These are phyloP conservation scores for Brassica cretica DNA, from an alignment of 345 rosid species.

Conservation along the genomic window DNA sequence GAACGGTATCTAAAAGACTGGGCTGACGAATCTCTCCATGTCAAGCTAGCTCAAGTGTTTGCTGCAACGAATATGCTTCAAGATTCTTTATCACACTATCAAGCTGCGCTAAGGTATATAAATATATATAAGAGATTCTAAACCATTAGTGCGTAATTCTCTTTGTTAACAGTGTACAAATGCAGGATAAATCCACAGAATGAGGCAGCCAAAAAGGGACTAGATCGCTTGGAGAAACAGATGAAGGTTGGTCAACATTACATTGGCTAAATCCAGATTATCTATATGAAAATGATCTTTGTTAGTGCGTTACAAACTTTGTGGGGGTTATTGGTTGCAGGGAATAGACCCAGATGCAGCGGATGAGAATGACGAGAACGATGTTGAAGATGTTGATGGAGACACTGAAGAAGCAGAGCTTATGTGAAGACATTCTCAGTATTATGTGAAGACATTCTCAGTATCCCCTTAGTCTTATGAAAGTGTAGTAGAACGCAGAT, in stretches of 20 bases:
- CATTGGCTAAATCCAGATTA: background rate
- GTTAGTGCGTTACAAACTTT: background rate
- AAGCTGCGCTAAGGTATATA: slow-evolving; percentile 80
- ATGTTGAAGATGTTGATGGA: slow-evolving; percentile 92
- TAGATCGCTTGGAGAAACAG: slow-evolving; percentile 93
- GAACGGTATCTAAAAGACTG: slow-evolving; percentile 94
- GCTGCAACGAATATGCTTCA: slow-evolving; percentile 81
- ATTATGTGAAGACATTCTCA: slow-evolving; percentile 42
- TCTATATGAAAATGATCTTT: background rate
- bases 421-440: slow-evolving; percentile 41
- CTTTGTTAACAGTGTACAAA: background rate
- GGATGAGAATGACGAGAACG: slow-evolving; percentile 95
- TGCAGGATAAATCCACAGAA: slow-evolving; percentile 85
- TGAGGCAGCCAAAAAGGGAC: slow-evolving; percentile 94
- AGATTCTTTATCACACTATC: slow-evolving; percentile 86
- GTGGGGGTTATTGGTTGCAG: slow-evolving; percentile 42
- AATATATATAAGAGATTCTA: background rate
- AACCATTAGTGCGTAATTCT: background rate
- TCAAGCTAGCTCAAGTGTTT: slow-evolving; percentile 95
- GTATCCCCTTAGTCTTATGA: background rate
- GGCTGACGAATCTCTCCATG: slow-evolving; percentile 98
- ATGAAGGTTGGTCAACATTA: slow-evolving; percentile 71
- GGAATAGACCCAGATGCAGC: slow-evolving; percentile 99
- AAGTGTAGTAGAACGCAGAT: background rate
- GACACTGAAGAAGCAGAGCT: slow-evolving; percentile 93